Percentiles rank a stretch among this genome's conserved stretches.
These are phyloP conservation scores for Penicillium paneum DNA, from an alignment of 2,329 filamentous ascomycete species.

Conservation along the genomic window DNA sequence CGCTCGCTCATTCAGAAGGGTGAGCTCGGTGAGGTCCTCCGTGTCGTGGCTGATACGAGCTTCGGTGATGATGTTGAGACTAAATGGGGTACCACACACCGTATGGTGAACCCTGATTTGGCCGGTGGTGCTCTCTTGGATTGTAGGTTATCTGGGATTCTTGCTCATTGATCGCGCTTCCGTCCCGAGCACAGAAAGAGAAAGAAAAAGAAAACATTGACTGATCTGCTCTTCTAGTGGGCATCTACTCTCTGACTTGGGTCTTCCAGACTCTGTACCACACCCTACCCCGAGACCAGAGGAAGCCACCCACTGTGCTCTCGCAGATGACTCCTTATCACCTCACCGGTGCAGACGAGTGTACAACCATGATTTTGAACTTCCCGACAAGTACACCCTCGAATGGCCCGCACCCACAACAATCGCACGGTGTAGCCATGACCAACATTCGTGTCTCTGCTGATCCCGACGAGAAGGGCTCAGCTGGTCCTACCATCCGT, in stretches of 20 bases:
- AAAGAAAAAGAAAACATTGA: background rate
- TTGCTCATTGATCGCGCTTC: background rate
- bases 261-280: conserved; percentile 87
- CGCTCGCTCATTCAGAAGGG: conserved; percentile 55
- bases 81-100: conserved; percentile 59
- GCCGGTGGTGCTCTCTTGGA: conserved; percentile 81
- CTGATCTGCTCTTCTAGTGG: conserved; percentile 47
- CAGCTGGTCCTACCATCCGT: conserved; percentile 64
- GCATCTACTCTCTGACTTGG: conserved; percentile 88
- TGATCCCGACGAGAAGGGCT: conserved; percentile 60
- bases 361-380: conserved; percentile 71
- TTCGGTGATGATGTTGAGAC: conserved; percentile 61
- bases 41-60: conserved; percentile 60
- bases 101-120: conserved; percentile 79
- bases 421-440: conserved; percentile 69
- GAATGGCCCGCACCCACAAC: conserved; percentile 39
- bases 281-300: conserved; percentile 61
- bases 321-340: conserved; percentile 68
- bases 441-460: conserved; percentile 62
- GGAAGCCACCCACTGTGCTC: conserved; percentile 64
- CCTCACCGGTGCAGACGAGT: conserved; percentile 72
- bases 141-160: conserved; percentile 35
- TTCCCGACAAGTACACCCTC: conserved; percentile 61
- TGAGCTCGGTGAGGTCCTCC: conserved; percentile 57
- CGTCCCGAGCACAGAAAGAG: background rate